phyloP scores from a whole-genome alignment of 2,329 filamentous ascomycete genomes.

The Spiromastix sp. region DNA sequence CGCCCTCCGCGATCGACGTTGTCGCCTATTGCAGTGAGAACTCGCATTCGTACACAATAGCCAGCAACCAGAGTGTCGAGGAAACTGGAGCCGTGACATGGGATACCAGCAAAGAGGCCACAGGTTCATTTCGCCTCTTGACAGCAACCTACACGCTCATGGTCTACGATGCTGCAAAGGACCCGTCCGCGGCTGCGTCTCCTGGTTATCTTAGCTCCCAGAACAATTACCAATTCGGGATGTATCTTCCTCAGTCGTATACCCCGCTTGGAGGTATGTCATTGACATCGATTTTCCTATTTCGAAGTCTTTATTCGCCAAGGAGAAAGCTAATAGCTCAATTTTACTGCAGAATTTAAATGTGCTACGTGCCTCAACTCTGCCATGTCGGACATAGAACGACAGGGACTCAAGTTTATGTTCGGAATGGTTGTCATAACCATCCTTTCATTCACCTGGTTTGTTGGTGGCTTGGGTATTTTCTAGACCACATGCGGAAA shows the following conservation, averaged over 20 bases:
- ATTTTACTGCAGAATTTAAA: constrained; percentile 33
- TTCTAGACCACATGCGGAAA: too few species aligned
- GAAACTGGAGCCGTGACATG: constrained; percentile 46
- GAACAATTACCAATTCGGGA: constrained; percentile 48
- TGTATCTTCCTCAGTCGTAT: constrained; percentile 49
- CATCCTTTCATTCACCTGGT: constrained; percentile 47
- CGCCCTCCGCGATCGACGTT: constrained; percentile 50
- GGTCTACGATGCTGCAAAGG: constrained; percentile 49
- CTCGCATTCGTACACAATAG: constrained; percentile 50
- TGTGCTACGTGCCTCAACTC: constrained; percentile 48
- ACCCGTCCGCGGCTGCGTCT: constrained; percentile 39
- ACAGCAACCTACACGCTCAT: constrained; percentile 54
- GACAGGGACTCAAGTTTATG: constrained; percentile 45
- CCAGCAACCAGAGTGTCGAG: constrained; percentile 46
- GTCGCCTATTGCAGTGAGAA: constrained; percentile 52
- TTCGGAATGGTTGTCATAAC: constrained; percentile 47
- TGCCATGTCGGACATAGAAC: constrained; percentile 43
- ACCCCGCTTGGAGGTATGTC: constrained; percentile 39
- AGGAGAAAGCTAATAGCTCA: constrained; percentile 10
- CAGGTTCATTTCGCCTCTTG: constrained; percentile 41
- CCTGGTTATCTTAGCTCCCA: constrained; percentile 47
- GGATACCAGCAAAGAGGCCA: constrained; percentile 47
- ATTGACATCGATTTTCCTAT: neutral
- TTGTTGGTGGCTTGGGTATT: constrained; percentile 32
- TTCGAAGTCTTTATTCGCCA: neutral